Evolutionary conservation across 2,329 filamentous ascomycete species (phyloP).

Genomic region (Epichloe gansuensis): DNA sequence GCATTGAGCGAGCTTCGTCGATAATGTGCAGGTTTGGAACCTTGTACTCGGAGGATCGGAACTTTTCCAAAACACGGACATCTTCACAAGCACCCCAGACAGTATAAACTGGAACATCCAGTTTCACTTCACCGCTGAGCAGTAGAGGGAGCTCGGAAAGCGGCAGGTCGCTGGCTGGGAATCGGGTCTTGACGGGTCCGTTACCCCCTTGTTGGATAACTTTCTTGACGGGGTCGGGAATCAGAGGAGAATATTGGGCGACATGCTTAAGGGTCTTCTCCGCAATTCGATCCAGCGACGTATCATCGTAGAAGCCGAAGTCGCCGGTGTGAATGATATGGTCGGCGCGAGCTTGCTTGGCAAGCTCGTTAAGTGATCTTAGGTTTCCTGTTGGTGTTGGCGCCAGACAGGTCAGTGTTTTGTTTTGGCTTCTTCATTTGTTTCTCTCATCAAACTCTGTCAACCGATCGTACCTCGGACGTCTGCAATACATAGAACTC

Average conservation of each 20-base stretch:
- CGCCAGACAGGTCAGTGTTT: background rate
- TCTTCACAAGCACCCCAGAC: slow-evolving; percentile 99
- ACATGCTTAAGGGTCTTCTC: slow-evolving; percentile 99
- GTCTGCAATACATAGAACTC: slow-evolving; percentile 60
- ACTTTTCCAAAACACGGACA: slow-evolving; percentile 93
- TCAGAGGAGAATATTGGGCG: slow-evolving; percentile 92
- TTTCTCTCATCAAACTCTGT: background rate
- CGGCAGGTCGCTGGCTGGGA: slow-evolving; percentile 68
- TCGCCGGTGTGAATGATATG: slow-evolving; percentile 98
- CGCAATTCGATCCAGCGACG: slow-evolving; percentile 89
- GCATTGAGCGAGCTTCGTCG: slow-evolving; percentile 90
- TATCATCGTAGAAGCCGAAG: slow-evolving; percentile 97
- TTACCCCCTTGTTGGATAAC: slow-evolving; percentile 52
- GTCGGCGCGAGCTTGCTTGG: slow-evolving; percentile 86
- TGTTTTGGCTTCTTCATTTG: background rate
- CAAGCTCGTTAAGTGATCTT: slow-evolving; percentile 89
- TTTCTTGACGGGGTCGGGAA: slow-evolving; percentile 66
- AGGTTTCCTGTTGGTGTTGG: slow-evolving; percentile 77
- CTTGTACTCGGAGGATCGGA: slow-evolving; percentile 95
- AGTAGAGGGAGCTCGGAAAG: slow-evolving; percentile 88
- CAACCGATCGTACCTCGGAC: slow-evolving; percentile 45
- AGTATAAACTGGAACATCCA: slow-evolving; percentile 95
- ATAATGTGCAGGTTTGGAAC: slow-evolving; percentile 96
- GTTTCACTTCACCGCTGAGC: slow-evolving; percentile 74
- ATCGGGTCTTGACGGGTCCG: slow-evolving; percentile 76